phyloP scores from a whole-genome alignment of 208 protist genomes.

The Wallacemonas rigidus region DNA sequence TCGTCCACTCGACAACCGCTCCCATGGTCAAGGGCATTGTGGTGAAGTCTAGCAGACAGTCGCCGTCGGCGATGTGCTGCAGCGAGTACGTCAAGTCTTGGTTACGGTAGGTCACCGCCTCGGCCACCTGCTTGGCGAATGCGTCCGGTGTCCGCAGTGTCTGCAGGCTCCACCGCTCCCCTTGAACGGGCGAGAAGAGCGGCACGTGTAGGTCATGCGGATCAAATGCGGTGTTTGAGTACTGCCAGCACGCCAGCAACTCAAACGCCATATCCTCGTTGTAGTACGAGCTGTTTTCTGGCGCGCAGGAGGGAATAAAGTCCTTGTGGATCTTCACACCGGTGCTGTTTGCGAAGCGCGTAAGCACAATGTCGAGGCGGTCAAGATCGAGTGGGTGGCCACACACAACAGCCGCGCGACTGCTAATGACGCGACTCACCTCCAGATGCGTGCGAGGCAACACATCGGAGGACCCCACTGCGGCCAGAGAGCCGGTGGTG shows the following conservation, averaged over 20 bases:
- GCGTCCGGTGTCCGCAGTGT: neutral
- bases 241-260: constrained; percentile 53
- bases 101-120: constrained; percentile 50
- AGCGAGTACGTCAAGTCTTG: constrained; percentile 76
- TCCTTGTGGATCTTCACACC: constrained; percentile 76
- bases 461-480: neutral
- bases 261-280: constrained; percentile 59
- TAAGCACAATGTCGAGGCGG: constrained; percentile 58
- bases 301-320: constrained; percentile 53
- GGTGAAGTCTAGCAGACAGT: constrained; percentile 74
- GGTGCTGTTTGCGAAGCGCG: constrained; percentile 55
- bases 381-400: constrained; percentile 77
- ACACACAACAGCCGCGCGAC: constrained; percentile 65
- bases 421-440: constrained; percentile 70
- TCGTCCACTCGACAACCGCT: constrained; percentile 62
- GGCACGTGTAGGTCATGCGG: constrained; percentile 40
- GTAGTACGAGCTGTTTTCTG: constrained; percentile 72
- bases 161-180: constrained; percentile 38
- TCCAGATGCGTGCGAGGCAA: constrained; percentile 60
- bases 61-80: constrained; percentile 57
- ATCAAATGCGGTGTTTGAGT: constrained; percentile 48
- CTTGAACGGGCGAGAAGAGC: constrained; percentile 77
- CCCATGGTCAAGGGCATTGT: constrained; percentile 47
- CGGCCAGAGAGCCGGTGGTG: neutral
- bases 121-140: constrained; percentile 51